Conservation (phyloP, 1,284 basidiomycete species). For the Pisolithus thermaeus region DNA sequence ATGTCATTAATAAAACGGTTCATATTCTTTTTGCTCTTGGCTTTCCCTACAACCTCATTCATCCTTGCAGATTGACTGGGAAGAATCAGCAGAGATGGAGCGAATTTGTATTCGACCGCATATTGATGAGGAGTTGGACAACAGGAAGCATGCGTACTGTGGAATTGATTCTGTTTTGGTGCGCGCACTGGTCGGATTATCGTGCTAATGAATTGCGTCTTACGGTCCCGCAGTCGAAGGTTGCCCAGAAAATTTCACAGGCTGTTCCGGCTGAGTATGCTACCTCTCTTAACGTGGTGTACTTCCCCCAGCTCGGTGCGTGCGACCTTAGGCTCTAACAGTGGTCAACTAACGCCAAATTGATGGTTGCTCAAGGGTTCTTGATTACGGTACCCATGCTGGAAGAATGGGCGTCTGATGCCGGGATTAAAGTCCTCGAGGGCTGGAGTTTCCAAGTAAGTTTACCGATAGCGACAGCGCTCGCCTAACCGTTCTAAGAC, state of each 20-base stretch:
- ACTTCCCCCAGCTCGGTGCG: slow-evolving; percentile 90
- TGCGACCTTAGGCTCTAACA: background rate
- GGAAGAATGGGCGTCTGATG: slow-evolving; percentile 60
- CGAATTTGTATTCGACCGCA: slow-evolving; percentile 71
- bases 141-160: slow-evolving; percentile 73
- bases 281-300: slow-evolving; percentile 73
- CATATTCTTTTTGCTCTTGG: slow-evolving; percentile 14
- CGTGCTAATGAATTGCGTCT: background rate
- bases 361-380: slow-evolving; percentile 48
- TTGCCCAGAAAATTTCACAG: slow-evolving; percentile 43
- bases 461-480: background rate
- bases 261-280: slow-evolving; percentile 48
- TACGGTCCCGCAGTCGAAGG: slow-evolving; percentile 39
- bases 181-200: slow-evolving; percentile 35
- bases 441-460: slow-evolving; percentile 77
- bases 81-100: slow-evolving; percentile 63
- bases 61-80: slow-evolving; percentile 77
- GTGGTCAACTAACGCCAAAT: background rate
- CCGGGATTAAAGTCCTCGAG: slow-evolving; percentile 53
- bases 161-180: slow-evolving; percentile 80
- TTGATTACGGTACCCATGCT: slow-evolving; percentile 72
- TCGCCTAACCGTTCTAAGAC: background rate
- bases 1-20: slow-evolving; percentile 66
- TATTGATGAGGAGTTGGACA: slow-evolving; percentile 81
- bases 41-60: slow-evolving; percentile 12